These are phyloP conservation scores for Shiraia bambusicola DNA, from an alignment of 2,329 filamentous ascomycete species.

Conservation along the genomic window DNA sequence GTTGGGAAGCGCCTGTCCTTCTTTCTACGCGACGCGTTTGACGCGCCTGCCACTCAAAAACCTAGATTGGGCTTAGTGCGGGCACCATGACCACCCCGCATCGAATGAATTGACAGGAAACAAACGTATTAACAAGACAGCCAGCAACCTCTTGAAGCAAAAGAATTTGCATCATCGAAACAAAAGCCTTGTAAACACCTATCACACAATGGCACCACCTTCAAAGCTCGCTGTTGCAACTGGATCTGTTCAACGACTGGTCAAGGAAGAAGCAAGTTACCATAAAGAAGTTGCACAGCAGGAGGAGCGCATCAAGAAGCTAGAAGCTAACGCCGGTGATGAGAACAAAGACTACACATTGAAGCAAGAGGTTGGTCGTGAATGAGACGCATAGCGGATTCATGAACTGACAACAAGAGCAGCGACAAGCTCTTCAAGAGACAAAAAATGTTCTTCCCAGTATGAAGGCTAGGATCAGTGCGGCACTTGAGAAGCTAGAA, in stretches of 20 bases:
- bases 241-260: conserved; percentile 74
- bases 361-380: conserved; percentile 73
- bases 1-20: conserved; percentile 17
- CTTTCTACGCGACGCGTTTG: conserved; percentile 33
- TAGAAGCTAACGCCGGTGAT: conserved; percentile 63
- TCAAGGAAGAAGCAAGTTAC: conserved; percentile 91
- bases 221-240: conserved; percentile 77
- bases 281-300: conserved; percentile 81
- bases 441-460: conserved; percentile 80
- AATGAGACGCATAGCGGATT: neutral
- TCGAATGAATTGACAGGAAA: conserved; percentile 13
- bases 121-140: conserved; percentile 10
- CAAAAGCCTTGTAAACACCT: neutral
- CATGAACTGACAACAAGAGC: conserved; percentile 8
- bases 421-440: conserved; percentile 82
- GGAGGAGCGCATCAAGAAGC: conserved; percentile 67
- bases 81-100: conserved; percentile 11
- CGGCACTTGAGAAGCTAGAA: conserved; percentile 74
- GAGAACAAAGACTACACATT: conserved; percentile 77
- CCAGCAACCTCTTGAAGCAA: conserved; percentile 17
- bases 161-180: conserved; percentile 2
- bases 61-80: conserved; percentile 20
- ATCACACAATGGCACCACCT: conserved; percentile 69
- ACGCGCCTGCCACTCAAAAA: conserved; percentile 7
- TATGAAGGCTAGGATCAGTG: conserved; percentile 67